Base-by-base conservation (phyloP, 306 rosid species). In the Pyrus pyrifolia region DNA sequence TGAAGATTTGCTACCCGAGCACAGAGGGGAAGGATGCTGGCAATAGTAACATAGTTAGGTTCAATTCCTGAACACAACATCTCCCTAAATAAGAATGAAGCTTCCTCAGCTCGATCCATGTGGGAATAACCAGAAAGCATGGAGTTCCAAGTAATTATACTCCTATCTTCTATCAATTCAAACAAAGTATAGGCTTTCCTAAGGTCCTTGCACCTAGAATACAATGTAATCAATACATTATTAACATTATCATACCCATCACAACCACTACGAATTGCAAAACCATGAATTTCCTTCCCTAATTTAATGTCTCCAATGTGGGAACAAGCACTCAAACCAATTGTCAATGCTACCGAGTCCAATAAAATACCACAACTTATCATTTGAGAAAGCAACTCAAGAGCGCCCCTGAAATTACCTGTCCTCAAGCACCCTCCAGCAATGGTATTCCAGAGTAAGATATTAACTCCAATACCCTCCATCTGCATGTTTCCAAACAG, bases 221-320 rank as follows among this genome's bases (percentile, higher is more conserved):
- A 95, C 98, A 95, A 88, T 30, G 98, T 89, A 81, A 95, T 89
- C 57, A 95, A 81, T 29, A 92, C 89, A 85, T 92, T 90, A 72
- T 72, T 86, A 7, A 92, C 85, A 15, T 81, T 92, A 10, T 83
- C 86, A 80, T 77, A 81, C 75, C 18, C 76, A 51, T 88, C 85
- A 64, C 79, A 73, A 67, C 85, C 80, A 70, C 59, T 82, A 49
- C 93, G 85, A 22, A 90, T 68, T 4, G 93, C 88, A 82, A 72
- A 90, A 76, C 96, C 89, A 57, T 92, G 98, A 82, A 95, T 88
- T 86, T 95, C 93, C 78, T 80, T 88, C 70, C 98, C 97, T 82
- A 89, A 76, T 79, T 86, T 88, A 82, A 89, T 77, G 71, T 76
- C 89, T 58, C 92, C 92, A 68, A 83, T 70, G 83, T 88, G 95